Conservation (phyloP, 116 monocot genomes). For the Zostera marina region DNA sequence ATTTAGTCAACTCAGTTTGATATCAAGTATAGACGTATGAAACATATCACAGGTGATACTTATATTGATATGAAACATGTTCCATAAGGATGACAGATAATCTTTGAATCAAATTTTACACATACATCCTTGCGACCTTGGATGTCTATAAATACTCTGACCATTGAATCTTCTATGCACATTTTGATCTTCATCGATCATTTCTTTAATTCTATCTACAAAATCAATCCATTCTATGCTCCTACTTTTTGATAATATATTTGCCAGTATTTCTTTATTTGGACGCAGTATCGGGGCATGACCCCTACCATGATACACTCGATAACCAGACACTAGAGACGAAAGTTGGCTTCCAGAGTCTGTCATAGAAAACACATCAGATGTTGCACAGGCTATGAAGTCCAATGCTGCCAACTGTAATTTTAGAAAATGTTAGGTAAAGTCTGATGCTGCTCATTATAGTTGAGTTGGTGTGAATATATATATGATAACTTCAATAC, state of each 20-base stretch:
- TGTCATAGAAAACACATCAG: slow-evolving; percentile 86
- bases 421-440: slow-evolving; percentile 1
- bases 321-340: slow-evolving; percentile 72
- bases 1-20: too few species aligned
- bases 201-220: slow-evolving; percentile 36
- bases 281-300: slow-evolving; percentile 57
- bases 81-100: too few species aligned
- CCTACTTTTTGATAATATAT: slow-evolving; percentile 31
- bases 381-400: slow-evolving; percentile 67
- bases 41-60: too few species aligned
- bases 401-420: slow-evolving; percentile 71
- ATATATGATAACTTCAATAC: slow-evolving; percentile 7
- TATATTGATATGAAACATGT: too few species aligned
- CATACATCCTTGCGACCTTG: slow-evolving; percentile 72
- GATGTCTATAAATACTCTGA: slow-evolving; percentile 69
- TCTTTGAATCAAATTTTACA: slow-evolving; percentile 15
- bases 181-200: slow-evolving; percentile 55
- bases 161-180: slow-evolving; percentile 33
- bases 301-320: slow-evolving; percentile 63
- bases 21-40: too few species aligned
- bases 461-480: too few species aligned
- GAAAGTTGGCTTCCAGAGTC: slow-evolving; percentile 91
- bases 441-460: background rate
- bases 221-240: slow-evolving; percentile 18
- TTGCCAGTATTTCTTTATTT: slow-evolving; percentile 42